Evolutionary conservation across 345 rosid species (phyloP), one percentile per base, ranked within the genome.

Genomic region (Hirschfeldia incana): DNA sequence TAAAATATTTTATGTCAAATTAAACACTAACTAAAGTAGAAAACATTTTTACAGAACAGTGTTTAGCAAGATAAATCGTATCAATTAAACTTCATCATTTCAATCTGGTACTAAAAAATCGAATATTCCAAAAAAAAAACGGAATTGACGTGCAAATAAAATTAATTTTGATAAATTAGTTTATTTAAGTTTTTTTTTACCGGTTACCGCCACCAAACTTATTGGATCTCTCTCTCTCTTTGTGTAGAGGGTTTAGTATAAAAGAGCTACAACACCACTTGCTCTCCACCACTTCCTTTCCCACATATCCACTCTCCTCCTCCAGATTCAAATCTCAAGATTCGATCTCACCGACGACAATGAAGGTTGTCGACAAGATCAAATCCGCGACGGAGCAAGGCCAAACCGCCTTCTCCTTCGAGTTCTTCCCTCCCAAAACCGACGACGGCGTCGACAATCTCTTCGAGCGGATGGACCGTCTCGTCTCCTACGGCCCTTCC

Each of bases 381-480:
- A 84, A 81, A 13, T 83, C 85, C 9, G 67, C 83, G 10, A 72
- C 80, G 2, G 77, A 37, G 0, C 61, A 78, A 49, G 87, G 85
- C 29, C 81, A 85, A 78, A 91, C 89, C 0, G 94, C 88, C 3
- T 96, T 96, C 87, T 96, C 99, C 59, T 96, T 96, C 80, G 99
- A 96, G 84, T 96, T 91, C 88, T 96, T 96, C 83, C 99, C 98
- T 1, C 99, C 99, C 0, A 96, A 93, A 85, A 96, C 99, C 0
- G 97, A 93, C 6, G 99, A 96, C 77, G 99, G 98, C 0, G 97
- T 96, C 29, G 98, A 96, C 83, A 96, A 93, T 85, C 92, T 96
- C 74, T 92, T 96, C 73, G 99, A 96, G 60, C 83, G 92, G 29
- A 96, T 96, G 98, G 99, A 93, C 81, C 91, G 98, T 0, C 88